Base-by-base conservation (phyloP, 2,329 filamentous ascomycete genomes). In the Macrophomina tecta region DNA sequence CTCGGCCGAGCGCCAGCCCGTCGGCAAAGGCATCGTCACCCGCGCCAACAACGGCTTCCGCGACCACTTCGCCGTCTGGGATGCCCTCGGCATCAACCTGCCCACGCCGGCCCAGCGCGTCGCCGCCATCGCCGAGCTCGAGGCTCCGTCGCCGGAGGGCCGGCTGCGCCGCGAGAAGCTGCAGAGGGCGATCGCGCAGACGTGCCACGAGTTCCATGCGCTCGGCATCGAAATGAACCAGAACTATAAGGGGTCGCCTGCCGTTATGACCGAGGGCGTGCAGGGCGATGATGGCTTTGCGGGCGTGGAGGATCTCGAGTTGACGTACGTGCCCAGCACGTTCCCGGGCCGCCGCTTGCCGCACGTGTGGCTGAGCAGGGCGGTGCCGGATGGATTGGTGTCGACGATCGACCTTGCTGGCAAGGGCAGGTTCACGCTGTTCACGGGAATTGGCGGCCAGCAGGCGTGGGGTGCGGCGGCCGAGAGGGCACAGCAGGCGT, bases 391-490 rank as follows among this genome's bases (percentile, higher is more conserved):
- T 9, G 72, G 80, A 63, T 76, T 77, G 14, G 76, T 86, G 18
- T 89, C 86, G 1, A 89, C 87, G 0, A 83, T 87, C 53, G 88
- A 90, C 73, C 75, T 90, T 1, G 85, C 85, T 0, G 87, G 87
- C 0, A 80, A 88, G 60, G 84, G 85, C 0, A 14, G 58, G 0
- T 75, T 75, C 46, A 40, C 65, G 0, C 68, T 75, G 0, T 70
- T 74, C 64, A 75, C 83, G 0, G 86, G 87, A 0, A 82, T 85
- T n/a, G 86, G 86, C 0, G 87, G 87, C 1, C 77, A 81, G 2
- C 40, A 48, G 16, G 75, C 69, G 2, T 89, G 87, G 87, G 84
- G 82, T 64, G 65, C 69, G 1, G 87, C 87, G 0, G 86, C 84
- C 0, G 65, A 68, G 3, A 72, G 70, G 2, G 80, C 84, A 2